Evolutionary conservation across 352 stramenopile species (phyloP).

Genomic region (Pythium oligandrum): DNA sequence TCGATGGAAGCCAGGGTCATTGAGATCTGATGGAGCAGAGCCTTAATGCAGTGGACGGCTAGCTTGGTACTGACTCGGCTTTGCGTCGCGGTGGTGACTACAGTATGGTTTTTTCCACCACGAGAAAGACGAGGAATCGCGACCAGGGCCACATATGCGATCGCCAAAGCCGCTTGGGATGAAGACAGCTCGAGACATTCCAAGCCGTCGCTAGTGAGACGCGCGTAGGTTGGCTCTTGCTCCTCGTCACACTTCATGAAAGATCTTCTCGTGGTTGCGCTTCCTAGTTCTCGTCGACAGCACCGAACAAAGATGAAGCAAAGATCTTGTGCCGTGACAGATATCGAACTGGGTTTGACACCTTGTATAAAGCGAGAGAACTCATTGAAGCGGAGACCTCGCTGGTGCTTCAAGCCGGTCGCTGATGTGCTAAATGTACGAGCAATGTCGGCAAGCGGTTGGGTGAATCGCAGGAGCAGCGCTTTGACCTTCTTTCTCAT

Average conservation of each 20-base stretch:
- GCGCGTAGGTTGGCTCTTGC: too few relatives aligned
- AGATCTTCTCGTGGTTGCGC: too few relatives aligned
- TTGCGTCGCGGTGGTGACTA: background rate
- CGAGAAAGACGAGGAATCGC: conserved; percentile 1
- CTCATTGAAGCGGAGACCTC: conserved; percentile 44
- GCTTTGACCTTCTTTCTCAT: conserved; percentile 16
- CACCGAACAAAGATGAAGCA: conserved; percentile 57
- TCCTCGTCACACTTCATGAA: too few relatives aligned
- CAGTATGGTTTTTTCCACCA: too few relatives aligned
- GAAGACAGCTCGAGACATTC: conserved; percentile 11
- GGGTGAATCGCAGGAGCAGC: conserved; percentile 38
- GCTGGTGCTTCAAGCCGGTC: conserved; percentile 17
- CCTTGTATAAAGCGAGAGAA: conserved; percentile 47
- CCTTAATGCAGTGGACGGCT: conserved; percentile 36
- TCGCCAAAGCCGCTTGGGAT: conserved; percentile 1
- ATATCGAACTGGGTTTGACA: conserved; percentile 35
- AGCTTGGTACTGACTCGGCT: conserved; percentile 24
- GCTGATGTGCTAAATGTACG: conserved; percentile 44
- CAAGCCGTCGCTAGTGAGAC: too few relatives aligned
- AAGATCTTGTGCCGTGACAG: conserved; percentile 35
- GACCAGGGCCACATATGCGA: conserved; percentile 17
- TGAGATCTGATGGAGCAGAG: conserved; percentile 52
- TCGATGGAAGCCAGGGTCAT: conserved; percentile 13
- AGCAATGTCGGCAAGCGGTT: conserved; percentile 34
- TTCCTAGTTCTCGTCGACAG: conserved; percentile 23